Conservation (phyloP, 2,329 filamentous ascomycete species). For the Alternaria novae-zelandiae region DNA sequence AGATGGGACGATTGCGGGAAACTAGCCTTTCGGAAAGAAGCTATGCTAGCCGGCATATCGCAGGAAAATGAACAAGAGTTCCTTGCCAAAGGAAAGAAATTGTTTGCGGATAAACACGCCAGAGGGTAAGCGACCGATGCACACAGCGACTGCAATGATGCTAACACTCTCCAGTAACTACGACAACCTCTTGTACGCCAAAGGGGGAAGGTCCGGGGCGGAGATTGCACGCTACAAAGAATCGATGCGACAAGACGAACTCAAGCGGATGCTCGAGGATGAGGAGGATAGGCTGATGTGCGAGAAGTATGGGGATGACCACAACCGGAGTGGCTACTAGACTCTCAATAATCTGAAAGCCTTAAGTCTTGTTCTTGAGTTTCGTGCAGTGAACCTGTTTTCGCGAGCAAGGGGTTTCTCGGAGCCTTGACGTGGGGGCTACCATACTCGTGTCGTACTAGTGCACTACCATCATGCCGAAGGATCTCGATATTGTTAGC, state of each 20-base stretch:
- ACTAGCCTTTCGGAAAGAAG: background rate
- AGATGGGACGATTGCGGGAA: background rate
- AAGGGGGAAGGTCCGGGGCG: background rate
- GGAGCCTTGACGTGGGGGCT: background rate
- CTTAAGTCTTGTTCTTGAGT: too few species aligned
- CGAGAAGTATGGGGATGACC: background rate
- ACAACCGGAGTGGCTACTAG: background rate
- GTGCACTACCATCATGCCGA: background rate
- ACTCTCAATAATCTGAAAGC: background rate
- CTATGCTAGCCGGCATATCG: background rate
- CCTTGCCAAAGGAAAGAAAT: background rate
- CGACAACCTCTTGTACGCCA: background rate
- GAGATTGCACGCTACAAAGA: background rate
- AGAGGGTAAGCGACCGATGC: background rate
- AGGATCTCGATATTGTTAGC: background rate
- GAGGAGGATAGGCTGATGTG: background rate
- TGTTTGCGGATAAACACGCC: background rate
- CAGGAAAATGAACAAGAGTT: background rate
- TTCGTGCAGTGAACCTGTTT: background rate
- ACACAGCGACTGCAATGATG: background rate
- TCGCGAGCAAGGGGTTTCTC: rapidly evolving
- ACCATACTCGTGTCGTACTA: background rate
- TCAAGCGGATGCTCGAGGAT: background rate
- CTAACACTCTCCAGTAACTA: background rate
- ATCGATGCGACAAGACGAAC: background rate